Evolutionary conservation across 345 rosid species (phyloP), one percentile per base, ranked within the genome.

Genomic region (Syzygium oleosum): DNA sequence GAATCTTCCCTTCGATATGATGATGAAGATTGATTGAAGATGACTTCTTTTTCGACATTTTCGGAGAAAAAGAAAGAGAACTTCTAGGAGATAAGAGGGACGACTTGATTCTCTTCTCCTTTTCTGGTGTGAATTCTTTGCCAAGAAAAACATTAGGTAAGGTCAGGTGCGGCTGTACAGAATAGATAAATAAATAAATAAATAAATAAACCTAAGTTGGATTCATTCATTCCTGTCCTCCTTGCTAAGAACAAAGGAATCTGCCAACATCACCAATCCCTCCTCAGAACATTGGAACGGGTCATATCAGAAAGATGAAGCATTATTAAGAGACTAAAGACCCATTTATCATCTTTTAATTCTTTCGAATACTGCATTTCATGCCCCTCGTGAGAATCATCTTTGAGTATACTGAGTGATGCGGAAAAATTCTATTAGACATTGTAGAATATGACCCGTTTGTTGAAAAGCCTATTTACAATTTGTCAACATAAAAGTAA

Each of bases 151-250:
- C 27, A 84, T 84, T 51, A 84, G 85, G 25, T 73, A 22, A 73
- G 80, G 80, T 73, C 17, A 73, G 80, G 49, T 73, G 80, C 80
- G 12, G 46, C 38, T 41, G 80, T 34, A 34, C 80, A 73, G 46
- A 0, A 34, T 17, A 23, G 21, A 55, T 55, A 55, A 55, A 55
- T 5, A 34, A 73, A 73, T 58, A 34, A 73, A 73, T 58, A 29
- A 55, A 22, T 41, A 41, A 85, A 85, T 61, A 61, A 38, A 9
- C 46, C 80, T 34, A 38, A 59, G 85, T 46, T 41, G 52, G 88
- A 87, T 83, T 21, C 88, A 22, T 87, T 87, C 86, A 87, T 84
- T 63, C 86, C 83, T 87, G 51, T 59, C 88, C 86, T 29, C 88
- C 38, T 84, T 12, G 52, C 51, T 46, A 65, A 85, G 53, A 85